Evolutionary conservation across 352 stramenopile genomes (phyloP).

Genomic region (Phytophthora ramorum): DNA sequence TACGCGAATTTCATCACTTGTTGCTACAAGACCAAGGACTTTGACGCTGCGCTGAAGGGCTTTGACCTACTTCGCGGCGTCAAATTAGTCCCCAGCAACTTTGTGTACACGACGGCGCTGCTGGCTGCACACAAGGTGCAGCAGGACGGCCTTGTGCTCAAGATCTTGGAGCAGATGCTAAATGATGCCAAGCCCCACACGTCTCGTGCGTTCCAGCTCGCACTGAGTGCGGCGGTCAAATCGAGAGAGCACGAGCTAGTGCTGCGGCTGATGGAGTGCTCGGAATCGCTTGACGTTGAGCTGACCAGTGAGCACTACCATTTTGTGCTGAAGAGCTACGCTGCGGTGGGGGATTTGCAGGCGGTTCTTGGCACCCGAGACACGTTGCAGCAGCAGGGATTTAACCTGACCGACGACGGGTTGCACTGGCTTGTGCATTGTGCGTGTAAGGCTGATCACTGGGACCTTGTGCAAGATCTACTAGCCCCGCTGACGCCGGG

Average conservation of each 20-base stretch:
- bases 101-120: slow-evolving; percentile 66
- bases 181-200: slow-evolving; percentile 11
- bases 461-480: slow-evolving; percentile 57
- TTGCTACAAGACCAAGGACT: slow-evolving; percentile 68
- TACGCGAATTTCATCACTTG: slow-evolving; percentile 65
- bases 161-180: slow-evolving; percentile 21
- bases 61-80: slow-evolving; percentile 72
- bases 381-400: slow-evolving; percentile 48
- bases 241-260: slow-evolving; percentile 70
- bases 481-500: slow-evolving; percentile 23
- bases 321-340: slow-evolving; percentile 75
- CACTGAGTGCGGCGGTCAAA: slow-evolving; percentile 69
- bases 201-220: slow-evolving; percentile 20
- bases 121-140: slow-evolving; percentile 9
- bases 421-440: slow-evolving; percentile 72
- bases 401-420: slow-evolving; percentile 69
- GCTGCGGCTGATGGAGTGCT: slow-evolving; percentile 76
- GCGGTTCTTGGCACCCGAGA: slow-evolving; percentile 60
- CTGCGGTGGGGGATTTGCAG: slow-evolving; percentile 58
- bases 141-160: slow-evolving; percentile 3
- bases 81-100: slow-evolving; percentile 59
- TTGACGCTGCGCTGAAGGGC: slow-evolving; percentile 57
- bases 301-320: slow-evolving; percentile 76
- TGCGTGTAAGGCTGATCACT: slow-evolving; percentile 56
- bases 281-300: slow-evolving; percentile 57